These are phyloP conservation scores for Solidago caesia DNA, from an alignment of 129 eudicot genomes.

Conservation along the genomic window DNA sequence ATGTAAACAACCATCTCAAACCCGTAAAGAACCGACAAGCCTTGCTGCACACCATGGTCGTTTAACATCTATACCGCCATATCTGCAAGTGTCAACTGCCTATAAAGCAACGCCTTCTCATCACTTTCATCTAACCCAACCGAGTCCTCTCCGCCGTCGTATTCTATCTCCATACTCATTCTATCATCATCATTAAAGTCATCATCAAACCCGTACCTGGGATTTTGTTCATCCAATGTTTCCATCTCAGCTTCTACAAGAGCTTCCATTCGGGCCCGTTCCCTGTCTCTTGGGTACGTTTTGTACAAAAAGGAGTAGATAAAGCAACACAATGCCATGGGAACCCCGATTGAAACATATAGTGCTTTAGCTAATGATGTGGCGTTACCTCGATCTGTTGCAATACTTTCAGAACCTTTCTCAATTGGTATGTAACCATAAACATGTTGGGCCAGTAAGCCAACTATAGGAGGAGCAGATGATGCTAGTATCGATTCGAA, in stretches of 20 bases:
- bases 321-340: conserved; percentile 67
- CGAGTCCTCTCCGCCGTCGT: conserved; percentile 35
- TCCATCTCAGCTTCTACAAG: conserved; percentile 64
- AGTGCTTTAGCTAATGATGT: conserved; percentile 78
- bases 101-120: conserved; percentile 50
- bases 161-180: conserved; percentile 41
- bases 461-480: conserved; percentile 82
- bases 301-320: conserved; percentile 71
- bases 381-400: conserved; percentile 68
- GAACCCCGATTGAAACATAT: conserved; percentile 57
- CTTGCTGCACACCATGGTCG: background rate
- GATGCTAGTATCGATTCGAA: conserved; percentile 77
- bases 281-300: conserved; percentile 77
- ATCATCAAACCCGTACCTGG: background rate
- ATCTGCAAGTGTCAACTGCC: conserved; percentile 45
- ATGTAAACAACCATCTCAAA: conserved; percentile 9
- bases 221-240: conserved; percentile 35
- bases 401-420: conserved; percentile 53
- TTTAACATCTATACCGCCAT: conserved; percentile 21
- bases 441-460: conserved; percentile 67
- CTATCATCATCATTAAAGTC: conserved; percentile 25
- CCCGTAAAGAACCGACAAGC: background rate
- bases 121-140: conserved; percentile 47
- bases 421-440: conserved; percentile 62
- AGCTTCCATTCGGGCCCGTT: conserved; percentile 74